Conservation (phyloP, 2,329 filamentous ascomycete species). For the Talaromyces pinophilus region DNA sequence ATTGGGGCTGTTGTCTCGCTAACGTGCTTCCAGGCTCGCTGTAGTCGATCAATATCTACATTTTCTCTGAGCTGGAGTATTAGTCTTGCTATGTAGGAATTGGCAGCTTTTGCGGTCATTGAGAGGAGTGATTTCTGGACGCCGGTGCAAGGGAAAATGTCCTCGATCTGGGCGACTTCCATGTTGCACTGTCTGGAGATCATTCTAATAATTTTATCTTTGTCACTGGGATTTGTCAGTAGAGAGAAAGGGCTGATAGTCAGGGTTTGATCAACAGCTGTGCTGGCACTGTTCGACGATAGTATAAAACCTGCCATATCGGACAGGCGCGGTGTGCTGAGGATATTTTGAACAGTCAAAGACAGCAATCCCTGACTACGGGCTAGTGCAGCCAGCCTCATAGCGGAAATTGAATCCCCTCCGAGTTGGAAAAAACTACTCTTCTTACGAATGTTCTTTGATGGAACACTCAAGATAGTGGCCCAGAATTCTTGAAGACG, state of each 20-base stretch:
- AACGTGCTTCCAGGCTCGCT: slow-evolving; percentile 23
- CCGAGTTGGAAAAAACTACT: slow-evolving; percentile 11
- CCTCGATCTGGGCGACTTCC: slow-evolving; percentile 32
- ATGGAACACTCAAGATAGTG: not conserved
- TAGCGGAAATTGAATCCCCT: slow-evolving; percentile 14
- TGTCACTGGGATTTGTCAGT: not conserved
- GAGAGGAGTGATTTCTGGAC: slow-evolving; percentile 49
- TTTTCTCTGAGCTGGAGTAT: not conserved
- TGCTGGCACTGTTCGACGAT: not conserved
- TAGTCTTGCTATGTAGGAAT: slow-evolving; percentile 43
- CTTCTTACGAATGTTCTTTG: not conserved
- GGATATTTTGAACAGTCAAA: slow-evolving; percentile 5
- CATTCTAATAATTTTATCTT: not conserved
- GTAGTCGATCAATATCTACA: slow-evolving; percentile 40
- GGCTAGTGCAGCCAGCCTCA: slow-evolving; percentile 9
- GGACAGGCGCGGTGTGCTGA: not conserved
- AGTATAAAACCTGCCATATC: slow-evolving; percentile 7
- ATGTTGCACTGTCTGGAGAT: not conserved
- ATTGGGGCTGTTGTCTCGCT: slow-evolving; percentile 2
- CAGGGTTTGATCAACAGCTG: not conserved
- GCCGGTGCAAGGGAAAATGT: slow-evolving; percentile 46
- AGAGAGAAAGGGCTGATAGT: slow-evolving; percentile 8
- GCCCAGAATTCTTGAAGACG: slow-evolving; percentile 11
- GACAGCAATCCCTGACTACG: not conserved
- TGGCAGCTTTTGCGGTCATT: slow-evolving; percentile 45